phyloP scores from a whole-genome alignment of 768 basidiomycete genomes.

The Clitopilus hobsonii region DNA sequence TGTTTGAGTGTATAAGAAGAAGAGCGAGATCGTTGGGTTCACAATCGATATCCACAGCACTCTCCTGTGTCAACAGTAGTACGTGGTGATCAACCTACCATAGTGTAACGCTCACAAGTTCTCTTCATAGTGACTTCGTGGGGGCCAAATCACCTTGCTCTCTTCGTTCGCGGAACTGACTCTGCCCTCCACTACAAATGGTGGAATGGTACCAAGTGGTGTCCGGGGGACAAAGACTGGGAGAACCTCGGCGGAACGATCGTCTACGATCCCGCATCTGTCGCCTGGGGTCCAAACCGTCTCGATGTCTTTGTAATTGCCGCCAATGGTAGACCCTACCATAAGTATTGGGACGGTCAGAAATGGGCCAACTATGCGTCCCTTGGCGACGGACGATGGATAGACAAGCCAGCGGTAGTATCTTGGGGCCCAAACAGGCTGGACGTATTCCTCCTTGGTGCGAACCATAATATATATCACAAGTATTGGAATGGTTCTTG shows the following conservation, averaged over 20 bases:
- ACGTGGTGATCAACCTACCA: too few relatives aligned
- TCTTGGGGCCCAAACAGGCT: constrained; percentile 4
- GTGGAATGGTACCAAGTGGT: constrained; percentile 7
- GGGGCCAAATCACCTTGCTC: constrained; percentile 10
- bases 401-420: not conserved
- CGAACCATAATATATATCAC: not conserved
- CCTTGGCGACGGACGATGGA: not conserved
- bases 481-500: not conserved
- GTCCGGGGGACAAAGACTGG: not conserved
- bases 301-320: constrained; percentile 6
- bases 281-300: not conserved
- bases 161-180: constrained; percentile 10
- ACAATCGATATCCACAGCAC: too few relatives aligned
- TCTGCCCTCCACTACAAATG: constrained; percentile 10
- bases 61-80: too few relatives aligned
- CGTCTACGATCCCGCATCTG: not conserved
- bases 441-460: constrained; percentile 3
- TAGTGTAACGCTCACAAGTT: too few relatives aligned
- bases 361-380: constrained; percentile 1
- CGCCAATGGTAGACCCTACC: constrained; percentile 2
- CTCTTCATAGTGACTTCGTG: too few relatives aligned
- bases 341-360: constrained; percentile 9
- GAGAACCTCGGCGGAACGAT: not conserved
- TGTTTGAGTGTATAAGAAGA: too few relatives aligned
- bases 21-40: too few relatives aligned